Evolutionary conservation across 768 basidiomycete species (phyloP).

Genomic region (Collybia nuda): DNA sequence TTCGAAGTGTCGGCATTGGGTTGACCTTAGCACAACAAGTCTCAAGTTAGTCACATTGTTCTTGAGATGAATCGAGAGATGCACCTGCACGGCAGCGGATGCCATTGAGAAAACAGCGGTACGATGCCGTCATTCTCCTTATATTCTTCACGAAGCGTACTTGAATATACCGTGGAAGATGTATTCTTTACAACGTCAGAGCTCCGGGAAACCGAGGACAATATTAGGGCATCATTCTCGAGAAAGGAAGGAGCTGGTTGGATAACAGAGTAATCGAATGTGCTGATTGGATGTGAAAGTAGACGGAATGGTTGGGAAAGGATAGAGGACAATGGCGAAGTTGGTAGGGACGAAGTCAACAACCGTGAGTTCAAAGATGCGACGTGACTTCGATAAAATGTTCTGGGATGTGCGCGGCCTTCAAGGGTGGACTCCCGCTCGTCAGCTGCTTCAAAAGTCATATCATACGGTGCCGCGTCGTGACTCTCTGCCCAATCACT

Average conservation of each 20-base stretch:
- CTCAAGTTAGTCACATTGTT: too few relatives aligned
- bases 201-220: too few relatives aligned
- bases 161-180: not conserved
- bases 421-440: constrained; percentile 37
- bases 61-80: not conserved
- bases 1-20: too few relatives aligned
- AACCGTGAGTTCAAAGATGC: constrained; percentile 31
- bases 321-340: constrained; percentile 6
- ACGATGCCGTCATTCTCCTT: constrained; percentile 50
- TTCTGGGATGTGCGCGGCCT: constrained; percentile 31
- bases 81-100: constrained; percentile 45
- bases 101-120: constrained; percentile 51
- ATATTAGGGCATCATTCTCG: not conserved
- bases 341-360: not conserved
- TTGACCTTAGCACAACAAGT: not conserved
- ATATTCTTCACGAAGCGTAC: constrained; percentile 26
- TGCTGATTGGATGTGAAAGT: constrained; percentile 27
- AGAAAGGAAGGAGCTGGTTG: constrained; percentile 34
- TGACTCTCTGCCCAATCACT: constrained; percentile 49
- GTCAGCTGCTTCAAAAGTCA: constrained; percentile 44
- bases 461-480: constrained; percentile 47
- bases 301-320: constrained; percentile 20
- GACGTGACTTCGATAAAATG: constrained; percentile 43
- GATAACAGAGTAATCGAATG: constrained; percentile 37
- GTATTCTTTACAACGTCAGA: too few relatives aligned